These are phyloP conservation scores for Sequoia sempervirens DNA, from an alignment of 75 land plant genomes.

Conservation along the genomic window DNA sequence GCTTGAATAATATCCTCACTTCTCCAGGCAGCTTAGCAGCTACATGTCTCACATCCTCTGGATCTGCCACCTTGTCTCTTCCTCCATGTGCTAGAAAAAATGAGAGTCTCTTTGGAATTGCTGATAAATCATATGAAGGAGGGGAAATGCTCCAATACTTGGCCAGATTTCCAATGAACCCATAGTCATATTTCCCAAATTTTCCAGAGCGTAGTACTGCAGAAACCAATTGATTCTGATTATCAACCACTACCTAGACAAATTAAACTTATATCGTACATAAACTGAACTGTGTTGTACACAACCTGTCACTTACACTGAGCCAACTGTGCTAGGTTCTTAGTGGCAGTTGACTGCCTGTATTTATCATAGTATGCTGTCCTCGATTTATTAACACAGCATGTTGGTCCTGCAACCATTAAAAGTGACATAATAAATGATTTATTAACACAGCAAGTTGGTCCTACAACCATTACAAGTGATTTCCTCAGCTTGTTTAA, in stretches of 20 bases:
- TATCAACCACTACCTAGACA: not conserved
- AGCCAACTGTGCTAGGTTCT: constrained; percentile 49
- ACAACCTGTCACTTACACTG: constrained; percentile 21
- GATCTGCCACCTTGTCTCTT: constrained; percentile 63
- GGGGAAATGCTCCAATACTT: constrained; percentile 48
- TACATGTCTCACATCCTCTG: constrained; percentile 45
- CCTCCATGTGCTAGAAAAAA: constrained; percentile 76
- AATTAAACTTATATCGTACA: not conserved
- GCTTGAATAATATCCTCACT: not conserved
- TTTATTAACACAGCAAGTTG: constrained; percentile 31
- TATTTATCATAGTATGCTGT: constrained; percentile 23
- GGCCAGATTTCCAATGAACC: constrained; percentile 32
- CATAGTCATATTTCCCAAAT: constrained; percentile 61
- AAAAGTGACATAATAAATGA: not conserved
- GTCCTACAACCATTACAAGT: constrained; percentile 12
- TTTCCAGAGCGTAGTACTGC: constrained; percentile 57
- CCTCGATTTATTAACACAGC: constrained; percentile 28
- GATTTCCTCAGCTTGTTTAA: too few relatives aligned
- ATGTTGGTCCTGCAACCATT: constrained; percentile 24
- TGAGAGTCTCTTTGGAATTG: constrained; percentile 64
- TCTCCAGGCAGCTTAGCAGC: constrained; percentile 15
- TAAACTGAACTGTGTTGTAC: not conserved
- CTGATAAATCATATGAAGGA: constrained; percentile 58
- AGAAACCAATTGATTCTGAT: not conserved
- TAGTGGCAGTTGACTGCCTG: constrained; percentile 38